phyloP scores from a whole-genome alignment of 176 grass and related monocot genomes.

The Neostapfia colusana region DNA sequence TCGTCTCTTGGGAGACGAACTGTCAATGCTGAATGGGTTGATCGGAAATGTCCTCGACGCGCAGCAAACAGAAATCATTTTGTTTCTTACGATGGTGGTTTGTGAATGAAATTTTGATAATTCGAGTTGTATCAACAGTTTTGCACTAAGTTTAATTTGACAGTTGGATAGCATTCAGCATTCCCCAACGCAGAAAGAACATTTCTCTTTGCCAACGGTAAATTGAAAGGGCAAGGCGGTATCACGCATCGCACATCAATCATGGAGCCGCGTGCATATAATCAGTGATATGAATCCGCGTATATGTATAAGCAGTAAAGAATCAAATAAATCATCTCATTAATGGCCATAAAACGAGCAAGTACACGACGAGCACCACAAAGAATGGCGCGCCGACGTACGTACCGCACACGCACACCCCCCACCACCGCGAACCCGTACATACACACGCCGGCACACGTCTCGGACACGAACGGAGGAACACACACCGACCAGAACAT shows the following conservation, averaged over 20 bases:
- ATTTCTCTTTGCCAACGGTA: no score
- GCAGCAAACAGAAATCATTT: no score
- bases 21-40: not conserved
- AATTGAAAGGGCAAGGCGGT: no score
- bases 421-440: slow-evolving; percentile 41
- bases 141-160: no score
- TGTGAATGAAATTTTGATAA: not conserved
- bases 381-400: slow-evolving; percentile 43
- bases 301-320: slow-evolving; percentile 10
- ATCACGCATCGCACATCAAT: no score
- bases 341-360: slow-evolving; percentile 12
- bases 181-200: no score
- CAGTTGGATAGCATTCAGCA: no score
- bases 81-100: not conserved
- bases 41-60: no score
- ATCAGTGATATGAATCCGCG: not conserved
- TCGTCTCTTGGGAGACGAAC: not conserved
- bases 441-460: slow-evolving; percentile 8
- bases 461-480: not conserved
- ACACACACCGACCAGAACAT: not conserved
- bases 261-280: no score
- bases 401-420: not conserved
- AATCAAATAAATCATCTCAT: slow-evolving; percentile 69
- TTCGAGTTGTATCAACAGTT: no score
- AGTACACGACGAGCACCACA: slow-evolving; percentile 35